phyloP scores from a whole-genome alignment of 495 filamentous ascomycete genomes.

The Elaphomyces granulatus region DNA sequence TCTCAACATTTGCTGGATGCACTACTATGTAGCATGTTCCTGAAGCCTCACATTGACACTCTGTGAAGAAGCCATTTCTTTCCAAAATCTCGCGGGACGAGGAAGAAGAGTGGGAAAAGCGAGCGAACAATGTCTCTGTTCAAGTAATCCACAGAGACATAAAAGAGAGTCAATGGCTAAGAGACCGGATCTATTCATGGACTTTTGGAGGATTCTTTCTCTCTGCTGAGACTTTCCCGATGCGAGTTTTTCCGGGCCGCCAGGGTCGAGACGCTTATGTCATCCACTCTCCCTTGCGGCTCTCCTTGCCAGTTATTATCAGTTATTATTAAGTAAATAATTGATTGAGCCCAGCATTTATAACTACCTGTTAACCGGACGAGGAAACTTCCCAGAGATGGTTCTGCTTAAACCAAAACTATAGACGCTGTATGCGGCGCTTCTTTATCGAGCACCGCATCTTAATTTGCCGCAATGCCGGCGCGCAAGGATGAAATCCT shows the following conservation, averaged over 20 bases:
- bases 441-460: no score
- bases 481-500: constrained; percentile 86
- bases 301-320: no score
- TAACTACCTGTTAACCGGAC: no score
- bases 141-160: constrained; percentile 16
- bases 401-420: no score
- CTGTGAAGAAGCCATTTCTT: constrained; percentile 32
- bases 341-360: no score
- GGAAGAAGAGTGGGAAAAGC: constrained; percentile 12
- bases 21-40: constrained; percentile 4
- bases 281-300: constrained; percentile 19
- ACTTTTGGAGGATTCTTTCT: constrained; percentile 17
- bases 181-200: constrained; percentile 10
- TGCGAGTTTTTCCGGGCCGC: constrained; percentile 42
- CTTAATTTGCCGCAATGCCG: constrained; percentile 58
- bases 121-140: constrained; percentile 13
- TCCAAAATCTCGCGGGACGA: constrained; percentile 15
- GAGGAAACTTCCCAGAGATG: no score
- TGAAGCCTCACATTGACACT: constrained; percentile 36
- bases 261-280: constrained; percentile 27
- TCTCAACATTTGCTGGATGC: constrained; percentile 7
- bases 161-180: constrained; percentile 27
- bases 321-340: no score
- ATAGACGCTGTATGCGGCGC: no score
- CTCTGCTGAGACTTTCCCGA: constrained; percentile 28